Base-by-base conservation (phyloP, 208 protist genomes). In the Trypanosoma avium region DNA sequence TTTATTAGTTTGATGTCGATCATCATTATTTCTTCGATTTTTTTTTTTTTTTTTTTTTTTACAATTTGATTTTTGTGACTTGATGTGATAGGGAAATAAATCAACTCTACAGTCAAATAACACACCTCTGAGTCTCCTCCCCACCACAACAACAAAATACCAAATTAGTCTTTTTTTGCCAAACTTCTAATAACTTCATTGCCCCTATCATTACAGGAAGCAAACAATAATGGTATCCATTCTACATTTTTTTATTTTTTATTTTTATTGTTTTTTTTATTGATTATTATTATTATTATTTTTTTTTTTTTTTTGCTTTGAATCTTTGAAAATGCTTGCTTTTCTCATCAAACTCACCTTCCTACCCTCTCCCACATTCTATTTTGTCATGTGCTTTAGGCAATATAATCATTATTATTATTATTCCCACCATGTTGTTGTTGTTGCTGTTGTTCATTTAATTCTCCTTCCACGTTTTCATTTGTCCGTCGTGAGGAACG, bases 21-120 rank as follows among this genome's bases (percentile, higher is more conserved):
- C n/a, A 12, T 32, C 33, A 26, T 42, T 13, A 36, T 42, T 15
- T 32, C 15, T 3, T 1, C 17, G 30, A 6, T 22, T 13, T 42
- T 42, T 56, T 40, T 42, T 42, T 24, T 32, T 24, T 40, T 40
- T 40, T 24, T 42, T 40, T 56, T 45, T 19, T 45, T 45, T 43
- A 17, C 30, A 38, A 45, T 43, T 58, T 22, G 19, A 22, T 45
- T 45, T 29, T 29, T 58, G 12, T 19, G n/a, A 55, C 24, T 26
- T 10, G 21, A 15, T 35, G n/a, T 10, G 33, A 55, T 27, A 55
- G n/a, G 7, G 21, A 19, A 8, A 13, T 33, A 33, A 15, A 33
- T 10, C 48, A 32, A 54, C 24, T 8, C 19, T 4, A 54, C 19
- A 8, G 12, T 27, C 21, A 27, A 7, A 36, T 8, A 22, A 17